A percentile compares a stretch with the other conserved stretches of the same genome.
Conservation (phyloP, 2,329 filamentous ascomycete species). For the Fusarium sacchari region DNA sequence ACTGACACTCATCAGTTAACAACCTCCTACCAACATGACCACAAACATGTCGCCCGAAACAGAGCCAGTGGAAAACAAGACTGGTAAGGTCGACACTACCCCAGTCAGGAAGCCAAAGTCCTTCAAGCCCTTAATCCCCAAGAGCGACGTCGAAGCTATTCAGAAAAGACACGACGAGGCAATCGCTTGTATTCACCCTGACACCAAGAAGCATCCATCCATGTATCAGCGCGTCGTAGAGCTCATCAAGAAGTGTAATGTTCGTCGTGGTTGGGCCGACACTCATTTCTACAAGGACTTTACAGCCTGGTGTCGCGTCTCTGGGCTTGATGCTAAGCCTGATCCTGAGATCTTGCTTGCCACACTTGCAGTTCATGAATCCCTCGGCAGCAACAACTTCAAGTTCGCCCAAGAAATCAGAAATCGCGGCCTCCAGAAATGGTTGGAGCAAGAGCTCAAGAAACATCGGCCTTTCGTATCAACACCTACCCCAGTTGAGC, state of each 20-base stretch:
- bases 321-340: background rate
- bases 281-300: background rate
- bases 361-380: background rate
- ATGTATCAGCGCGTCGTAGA: background rate
- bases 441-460: conserved; percentile 8
- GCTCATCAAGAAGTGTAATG: background rate
- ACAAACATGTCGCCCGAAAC: background rate
- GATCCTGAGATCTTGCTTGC: background rate
- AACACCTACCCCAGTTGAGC: background rate
- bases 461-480: background rate
- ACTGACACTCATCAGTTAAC: background rate
- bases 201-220: background rate
- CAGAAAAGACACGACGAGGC: background rate
- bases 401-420: background rate
- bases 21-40: no score
- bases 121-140: background rate
- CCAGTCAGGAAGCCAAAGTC: background rate
- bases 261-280: background rate
- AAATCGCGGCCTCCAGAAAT: background rate
- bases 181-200: conserved; percentile 1
- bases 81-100: background rate
- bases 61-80: background rate
- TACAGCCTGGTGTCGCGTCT: conserved; percentile 1
- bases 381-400: background rate
- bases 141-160: background rate